phyloP scores from a whole-genome alignment of 768 basidiomycete genomes.

The Amanita pallidorosea region DNA sequence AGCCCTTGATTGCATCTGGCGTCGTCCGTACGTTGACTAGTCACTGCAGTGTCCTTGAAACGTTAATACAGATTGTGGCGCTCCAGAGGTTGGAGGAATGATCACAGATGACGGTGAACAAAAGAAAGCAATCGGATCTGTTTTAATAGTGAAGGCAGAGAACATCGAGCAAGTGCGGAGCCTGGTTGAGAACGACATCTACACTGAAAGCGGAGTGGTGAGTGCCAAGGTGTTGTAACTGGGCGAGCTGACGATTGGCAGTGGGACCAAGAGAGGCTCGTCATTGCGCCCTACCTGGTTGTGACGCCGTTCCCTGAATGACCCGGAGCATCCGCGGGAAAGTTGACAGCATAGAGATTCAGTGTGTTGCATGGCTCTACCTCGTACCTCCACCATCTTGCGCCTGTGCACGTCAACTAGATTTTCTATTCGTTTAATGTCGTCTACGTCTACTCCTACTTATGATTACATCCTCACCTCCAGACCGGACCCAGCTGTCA shows the following conservation, averaged over 20 bases:
- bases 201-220: constrained; percentile 29
- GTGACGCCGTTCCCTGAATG: constrained; percentile 16
- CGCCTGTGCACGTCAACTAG: constrained; percentile 5
- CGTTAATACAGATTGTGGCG: background rate
- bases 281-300: constrained; percentile 12
- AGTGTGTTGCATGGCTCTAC: background rate
- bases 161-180: constrained; percentile 30
- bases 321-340: background rate
- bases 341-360: background rate
- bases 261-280: constrained; percentile 8
- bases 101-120: constrained; percentile 25
- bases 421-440: constrained; percentile 31
- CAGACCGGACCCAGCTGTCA: constrained; percentile 54
- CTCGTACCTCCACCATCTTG: background rate
- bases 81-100: constrained; percentile 39
- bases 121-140: constrained; percentile 39
- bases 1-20: constrained; percentile 25
- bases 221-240: constrained; percentile 8
- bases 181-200: constrained; percentile 24
- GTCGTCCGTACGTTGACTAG: constrained; percentile 25
- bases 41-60: background rate
- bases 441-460: constrained; percentile 27
- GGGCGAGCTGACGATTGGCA: background rate
- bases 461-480: constrained; percentile 65
- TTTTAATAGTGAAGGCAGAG: constrained; percentile 39